Evolutionary conservation across 371 early-diverging fungal genomes (phyloP), one percentile per base, ranked within the genome.

Genomic region (Entomophthora muscae): DNA sequence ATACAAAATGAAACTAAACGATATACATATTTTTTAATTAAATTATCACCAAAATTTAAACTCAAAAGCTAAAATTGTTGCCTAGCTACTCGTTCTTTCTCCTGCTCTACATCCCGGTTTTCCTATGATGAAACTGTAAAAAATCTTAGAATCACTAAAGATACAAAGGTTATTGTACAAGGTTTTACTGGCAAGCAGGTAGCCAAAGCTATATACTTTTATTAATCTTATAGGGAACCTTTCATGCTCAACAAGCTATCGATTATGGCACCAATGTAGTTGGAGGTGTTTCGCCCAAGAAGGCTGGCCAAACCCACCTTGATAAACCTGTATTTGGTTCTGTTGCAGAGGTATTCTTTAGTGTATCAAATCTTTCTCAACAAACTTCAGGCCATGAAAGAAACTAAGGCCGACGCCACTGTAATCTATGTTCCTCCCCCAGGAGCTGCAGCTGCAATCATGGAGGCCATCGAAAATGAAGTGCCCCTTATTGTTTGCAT

Each of bases 151-250:
- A 86, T 98, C 73, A 87, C 83, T 79, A 88, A 89, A 80, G 74
- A 94, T 76, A 96, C 98, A 66, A 88, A 85, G 73, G 95, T 97
- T 66, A 90, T 98, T 71, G 93, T 91, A 78, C 98, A 98, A 75
- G 98, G 98, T 66, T 95, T 98, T 78, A 98, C 98, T 33, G 98
- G 98, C 66, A 96, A 95, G 78, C 96, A 95, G 85, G 98, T 93
- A 80, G 26, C 69, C 21, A 7, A 27, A 21, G 26, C 33, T 63
- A 23, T 31, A 24, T 30, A 63, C n/a, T 58, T 64, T 53, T 33
- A 53, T 63, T 2, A 59, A 24, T 56, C 22, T 53, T 28, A n/a
- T 78, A 97, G 98, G 98, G 98, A 64, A 96, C 97, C 52, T 97
- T 98, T 85, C 98, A 98, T 79, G 90, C 96, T 63, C 81, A 89